Conservation (phyloP, 2,329 filamentous ascomycete genomes). For the Colletotrichum musicola region DNA sequence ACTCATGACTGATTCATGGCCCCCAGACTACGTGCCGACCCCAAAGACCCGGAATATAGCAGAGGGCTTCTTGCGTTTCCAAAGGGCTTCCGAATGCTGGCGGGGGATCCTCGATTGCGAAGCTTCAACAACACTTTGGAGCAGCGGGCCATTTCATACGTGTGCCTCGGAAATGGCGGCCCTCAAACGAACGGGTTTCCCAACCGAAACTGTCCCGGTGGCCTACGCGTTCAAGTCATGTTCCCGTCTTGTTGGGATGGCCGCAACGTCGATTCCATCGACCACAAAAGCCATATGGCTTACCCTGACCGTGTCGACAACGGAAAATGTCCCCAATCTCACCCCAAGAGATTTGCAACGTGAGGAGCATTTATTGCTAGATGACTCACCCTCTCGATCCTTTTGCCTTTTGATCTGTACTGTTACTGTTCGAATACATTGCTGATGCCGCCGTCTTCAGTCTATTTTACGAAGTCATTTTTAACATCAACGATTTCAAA, state of each 20-base stretch:
- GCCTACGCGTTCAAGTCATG: constrained; percentile 65
- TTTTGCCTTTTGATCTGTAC: too few species aligned
- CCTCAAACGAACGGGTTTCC: constrained; percentile 66
- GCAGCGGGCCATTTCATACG: constrained; percentile 66
- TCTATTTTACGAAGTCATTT: constrained; percentile 71
- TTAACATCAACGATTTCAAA: constrained; percentile 66
- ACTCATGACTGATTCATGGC: neutral
- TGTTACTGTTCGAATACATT: too few species aligned
- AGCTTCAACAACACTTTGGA: constrained; percentile 59
- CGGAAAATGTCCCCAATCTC: constrained; percentile 62
- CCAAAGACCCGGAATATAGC: constrained; percentile 51
- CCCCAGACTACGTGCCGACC: constrained; percentile 55
- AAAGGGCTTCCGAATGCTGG: constrained; percentile 73
- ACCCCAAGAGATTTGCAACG: constrained; percentile 67
- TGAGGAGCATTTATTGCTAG: neutral
- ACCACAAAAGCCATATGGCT: constrained; percentile 69
- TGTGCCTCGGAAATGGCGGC: constrained; percentile 63
- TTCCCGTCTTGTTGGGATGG: constrained; percentile 76
- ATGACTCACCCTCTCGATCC: neutral
- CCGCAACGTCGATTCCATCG: constrained; percentile 62
- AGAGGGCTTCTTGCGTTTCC: constrained; percentile 71
- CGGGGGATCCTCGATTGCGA: constrained; percentile 63
- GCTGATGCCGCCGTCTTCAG: neutral
- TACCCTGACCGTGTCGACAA: constrained; percentile 62
- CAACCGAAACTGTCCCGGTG: constrained; percentile 64